Evolutionary conservation across 495 filamentous ascomycete genomes (phyloP), one percentile per base, ranked within the genome.

Genomic region (Opeltia flavorubescens): DNA sequence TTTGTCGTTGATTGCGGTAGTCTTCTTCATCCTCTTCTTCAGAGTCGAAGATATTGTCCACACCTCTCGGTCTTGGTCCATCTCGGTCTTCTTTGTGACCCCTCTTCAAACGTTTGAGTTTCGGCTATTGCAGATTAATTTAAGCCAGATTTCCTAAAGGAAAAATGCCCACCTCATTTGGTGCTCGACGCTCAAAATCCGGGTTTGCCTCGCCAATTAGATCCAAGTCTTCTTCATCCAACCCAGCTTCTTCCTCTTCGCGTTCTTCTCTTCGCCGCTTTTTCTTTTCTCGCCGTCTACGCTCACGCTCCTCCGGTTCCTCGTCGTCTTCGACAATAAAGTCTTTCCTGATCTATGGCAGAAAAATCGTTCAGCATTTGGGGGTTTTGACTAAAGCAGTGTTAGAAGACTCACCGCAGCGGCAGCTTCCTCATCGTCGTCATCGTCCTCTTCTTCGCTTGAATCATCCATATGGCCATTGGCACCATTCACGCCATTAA

Each of bases 311-410:
- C 27, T 83, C 83, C 17, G 80, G 73, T 29, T 86, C 86, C 54
- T 93, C 86, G 51, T 93, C 84, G 51, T 93, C 88, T 54, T 94
- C 89, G 53, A 94, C 86, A 46, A 98, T 95, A 66, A 96, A 98
- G 4, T 89, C 93, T 68, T 93, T 86, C 23, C 84, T 81, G 30
- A 95, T 74, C 84, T 93, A 56, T 21, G 24, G 20, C 7, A 52
- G 24, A 40, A 18, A 27, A 24, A 12, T 44, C 30, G 50, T 39
- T 5, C 18, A 13, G 21, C 15, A 26, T 41, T 3, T n/a, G 6
- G 11, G 5, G 13, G 41, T 15, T 26, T n/a, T 9, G 2, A 21
- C 24, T 29, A 2, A 9, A 12, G 27, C 12, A 9, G 25, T 33
- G 1, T 20, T 18, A 21, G 21, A 50, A 43, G 33, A 62, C 66